Evolutionary conservation across 148 eudicot genomes (phyloP), one percentile per base, ranked within the genome.

Genomic region (Salicornia ramosissima): DNA sequence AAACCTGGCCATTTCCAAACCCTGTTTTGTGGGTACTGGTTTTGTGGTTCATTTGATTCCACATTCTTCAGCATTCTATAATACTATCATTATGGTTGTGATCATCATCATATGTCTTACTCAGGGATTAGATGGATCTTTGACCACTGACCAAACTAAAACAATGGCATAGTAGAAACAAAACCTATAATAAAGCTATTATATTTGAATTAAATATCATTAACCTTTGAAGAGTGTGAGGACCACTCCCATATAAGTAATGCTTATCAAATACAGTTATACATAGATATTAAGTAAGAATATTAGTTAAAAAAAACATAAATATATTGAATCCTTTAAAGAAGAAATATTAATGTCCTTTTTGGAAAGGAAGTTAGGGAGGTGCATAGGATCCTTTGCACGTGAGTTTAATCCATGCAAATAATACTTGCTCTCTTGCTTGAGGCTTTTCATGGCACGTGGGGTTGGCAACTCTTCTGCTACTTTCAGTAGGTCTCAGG

Each of bases 361-460:
- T 60, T 54, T 1, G 43, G 19, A 13, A 21, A 65, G 78, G 67
- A 50, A 77, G 82, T 82, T 75, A 68, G 82, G 13, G 24, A 34
- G 3, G 57, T 56, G 67, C 85, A 82, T 80, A 82, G 84, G 84
- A 87, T 82, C 81, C 82, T 77, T 79, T 86, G 90, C 96, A 88
- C 86, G 93, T 90, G 91, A 88, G 82, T 47, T 62, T 71, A 69
- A 71, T 75, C 74, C 76, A 60, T 80, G 61, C 74, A 75, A 66
- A 36, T 64, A 74, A 56, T 64, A 55, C 51, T 13, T 19, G 8
- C 68, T 60, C 52, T 65, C 70, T 57, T 34, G 11, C 71, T 74
- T 70, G 73, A 66, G 56, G 71, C 78, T 79, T 80, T 80, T 75
- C 72, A 74, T 71, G 76, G 77, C 92, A 83, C 77, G 82, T 85